Percentiles rank a stretch among this genome's conserved stretches.
phyloP scores from a whole-genome alignment of 495 filamentous ascomycete genomes.

The Aeminium ludgeri region DNA sequence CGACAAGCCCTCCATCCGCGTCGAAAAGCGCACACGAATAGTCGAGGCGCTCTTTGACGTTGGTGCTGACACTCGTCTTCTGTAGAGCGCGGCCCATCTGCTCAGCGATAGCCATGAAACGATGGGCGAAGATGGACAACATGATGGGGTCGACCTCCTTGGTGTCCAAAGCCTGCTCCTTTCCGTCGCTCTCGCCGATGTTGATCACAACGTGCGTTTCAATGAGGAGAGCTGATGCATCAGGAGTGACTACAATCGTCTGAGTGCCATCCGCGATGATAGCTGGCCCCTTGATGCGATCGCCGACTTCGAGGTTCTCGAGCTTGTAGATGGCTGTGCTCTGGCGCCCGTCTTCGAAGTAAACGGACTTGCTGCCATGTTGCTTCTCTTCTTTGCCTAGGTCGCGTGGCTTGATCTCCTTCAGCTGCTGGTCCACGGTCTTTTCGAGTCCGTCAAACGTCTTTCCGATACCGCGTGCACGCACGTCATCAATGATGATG shows the following conservation, averaged over 20 bases:
- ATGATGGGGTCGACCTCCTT: conserved; percentile 69
- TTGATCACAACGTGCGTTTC: conserved; percentile 60
- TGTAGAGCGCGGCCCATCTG: conserved; percentile 93
- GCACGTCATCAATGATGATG: conserved; percentile 84
- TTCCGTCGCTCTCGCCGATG: conserved; percentile 39
- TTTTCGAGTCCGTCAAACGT: conserved; percentile 64
- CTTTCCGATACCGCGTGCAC: conserved; percentile 74
- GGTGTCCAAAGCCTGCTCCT: conserved; percentile 32
- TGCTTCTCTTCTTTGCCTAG: conserved; percentile 35
- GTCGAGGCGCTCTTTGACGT: conserved; percentile 93
- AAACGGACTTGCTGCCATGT: conserved; percentile 41
- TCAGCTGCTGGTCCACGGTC: conserved; percentile 64
- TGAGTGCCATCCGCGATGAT: conserved; percentile 91
- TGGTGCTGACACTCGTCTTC: conserved; percentile 94
- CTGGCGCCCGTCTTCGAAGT: conserved; percentile 56
- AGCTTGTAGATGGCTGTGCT: conserved; percentile 79
- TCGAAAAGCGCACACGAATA: conserved; percentile 96
- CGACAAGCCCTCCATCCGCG: conserved; percentile 73
- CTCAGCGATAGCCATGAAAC: conserved; percentile 98
- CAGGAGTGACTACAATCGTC: conserved; percentile 82
- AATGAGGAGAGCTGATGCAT: conserved; percentile 54
- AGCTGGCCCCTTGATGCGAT: conserved; percentile 66
- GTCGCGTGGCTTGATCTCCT: conserved; percentile 39
- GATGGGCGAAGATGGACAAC: conserved; percentile 85
- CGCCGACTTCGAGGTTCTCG: conserved; percentile 57